phyloP scores from a whole-genome alignment of 2,329 filamentous ascomycete genomes.

The Zasmidium citrigriseum region DNA sequence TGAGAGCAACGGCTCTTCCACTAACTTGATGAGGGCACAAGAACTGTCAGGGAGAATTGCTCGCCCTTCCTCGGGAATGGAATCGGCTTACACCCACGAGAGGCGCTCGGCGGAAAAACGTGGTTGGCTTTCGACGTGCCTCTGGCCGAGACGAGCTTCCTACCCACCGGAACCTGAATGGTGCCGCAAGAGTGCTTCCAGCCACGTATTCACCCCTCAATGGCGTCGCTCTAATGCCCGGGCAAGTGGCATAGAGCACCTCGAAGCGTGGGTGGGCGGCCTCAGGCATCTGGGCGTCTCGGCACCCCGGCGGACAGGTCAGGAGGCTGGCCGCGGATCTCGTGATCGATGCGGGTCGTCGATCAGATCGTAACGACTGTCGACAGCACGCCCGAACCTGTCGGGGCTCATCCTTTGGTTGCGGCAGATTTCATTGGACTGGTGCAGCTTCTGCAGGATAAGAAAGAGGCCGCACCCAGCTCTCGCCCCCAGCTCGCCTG shows the following conservation, averaged over 20 bases:
- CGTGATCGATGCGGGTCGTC: neutral
- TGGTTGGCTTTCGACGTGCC: too few species aligned
- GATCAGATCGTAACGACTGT: neutral
- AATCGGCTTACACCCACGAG: too few species aligned
- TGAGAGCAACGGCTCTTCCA: too few species aligned
- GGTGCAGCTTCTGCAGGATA: neutral
- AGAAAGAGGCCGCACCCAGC: constrained; percentile 1
- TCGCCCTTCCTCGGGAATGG: too few species aligned
- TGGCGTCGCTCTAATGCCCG: neutral
- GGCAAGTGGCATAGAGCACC: neutral
- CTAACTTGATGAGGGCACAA: too few species aligned
- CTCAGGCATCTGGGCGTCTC: neutral
- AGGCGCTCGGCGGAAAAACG: too few species aligned
- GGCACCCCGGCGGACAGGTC: neutral
- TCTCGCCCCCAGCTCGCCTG: neutral
- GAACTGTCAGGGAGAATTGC: too few species aligned
- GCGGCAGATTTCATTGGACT: neutral
- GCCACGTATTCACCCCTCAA: neutral
- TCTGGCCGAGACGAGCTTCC: too few species aligned
- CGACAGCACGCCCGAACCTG: neutral
- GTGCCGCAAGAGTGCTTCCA: neutral
- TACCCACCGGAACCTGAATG: too few species aligned
- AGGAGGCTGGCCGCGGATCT: neutral
- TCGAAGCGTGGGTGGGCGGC: neutral
- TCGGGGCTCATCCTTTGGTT: neutral